Evolutionary conservation across 2,329 filamentous ascomycete genomes (phyloP).

Genomic region (Cryphonectria nitschkei): DNA sequence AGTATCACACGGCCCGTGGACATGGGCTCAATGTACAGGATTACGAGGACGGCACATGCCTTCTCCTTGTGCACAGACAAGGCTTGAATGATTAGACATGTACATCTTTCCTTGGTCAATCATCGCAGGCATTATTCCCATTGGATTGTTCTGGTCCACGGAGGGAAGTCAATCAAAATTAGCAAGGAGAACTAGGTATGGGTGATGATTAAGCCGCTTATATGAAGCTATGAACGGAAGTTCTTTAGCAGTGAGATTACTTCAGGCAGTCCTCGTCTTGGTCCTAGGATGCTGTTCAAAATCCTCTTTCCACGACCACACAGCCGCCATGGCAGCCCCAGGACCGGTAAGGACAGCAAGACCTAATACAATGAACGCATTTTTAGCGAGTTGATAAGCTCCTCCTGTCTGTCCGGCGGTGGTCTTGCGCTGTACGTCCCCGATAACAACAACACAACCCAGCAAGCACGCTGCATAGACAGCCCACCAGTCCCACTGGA

Average conservation of each 20-base stretch:
- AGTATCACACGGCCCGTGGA: neutral
- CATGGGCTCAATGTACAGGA: neutral
- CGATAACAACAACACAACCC: neutral
- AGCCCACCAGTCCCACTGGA: slow-evolving; percentile 11
- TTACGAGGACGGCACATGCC: neutral
- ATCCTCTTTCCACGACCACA: slow-evolving; percentile 12
- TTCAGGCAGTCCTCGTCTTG: neutral
- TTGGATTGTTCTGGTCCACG: neutral
- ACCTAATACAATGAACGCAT: neutral
- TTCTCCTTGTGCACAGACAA: neutral
- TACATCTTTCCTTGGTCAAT: neutral
- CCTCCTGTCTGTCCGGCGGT: neutral
- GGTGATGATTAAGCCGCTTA: neutral
- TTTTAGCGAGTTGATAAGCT: neutral
- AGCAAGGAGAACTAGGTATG: neutral
- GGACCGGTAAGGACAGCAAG: slow-evolving; percentile 1
- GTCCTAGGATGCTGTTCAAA: neutral
- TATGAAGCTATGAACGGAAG: neutral
- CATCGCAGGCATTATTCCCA: neutral
- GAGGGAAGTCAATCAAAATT: neutral
- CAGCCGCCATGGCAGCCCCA: slow-evolving; percentile 2
- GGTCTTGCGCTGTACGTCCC: slow-evolving; percentile 4
- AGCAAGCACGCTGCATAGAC: slow-evolving; percentile 2
- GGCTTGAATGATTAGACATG: neutral
- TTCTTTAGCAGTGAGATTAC: neutral